Base-by-base conservation (phyloP, 73 alveolate genomes). In the Symbiodinium natans region DNA sequence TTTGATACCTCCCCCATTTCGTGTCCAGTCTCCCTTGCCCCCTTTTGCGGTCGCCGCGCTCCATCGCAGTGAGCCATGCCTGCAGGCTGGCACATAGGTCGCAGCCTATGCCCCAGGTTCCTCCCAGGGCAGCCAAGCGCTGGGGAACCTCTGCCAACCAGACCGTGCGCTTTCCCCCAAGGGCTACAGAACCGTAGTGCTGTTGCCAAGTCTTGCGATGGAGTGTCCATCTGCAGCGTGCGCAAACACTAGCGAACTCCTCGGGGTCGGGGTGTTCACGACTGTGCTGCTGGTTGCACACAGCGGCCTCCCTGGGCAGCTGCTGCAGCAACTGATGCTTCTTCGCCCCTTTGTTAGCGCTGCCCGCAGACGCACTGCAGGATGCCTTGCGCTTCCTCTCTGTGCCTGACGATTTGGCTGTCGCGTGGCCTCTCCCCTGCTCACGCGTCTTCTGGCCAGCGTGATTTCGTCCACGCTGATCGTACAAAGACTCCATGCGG, bases 91-190 rank as follows among this genome's bases (percentile, higher is more conserved):
- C 86, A 34, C 86, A 75, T 11, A 27, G 29, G 11, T 27, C 86
- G 33, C 86, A 75, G 46, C 86, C 86, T 21, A 75, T 75, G 21
- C 86, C 86, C 86, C 86, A 75, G 11, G 86, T 11, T 19, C 25
- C 29, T 7, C 86, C 86, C n/a, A n/a, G n/a, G n/a, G n/a, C n/a
- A n/a, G n/a, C n/a, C 41, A 75, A 36, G 23, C 86, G 86, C 48
- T 17, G 34, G 29, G 86, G 86, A 29, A 11, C 13, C 86, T 75
- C 86, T 1, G 13, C 11, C 48, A 75, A 46, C 86, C 86, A 75
- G 6, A 75, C 33, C 34, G 11, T 7, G 41, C 33, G 86, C 86
- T 75, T 27, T 27, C 46, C 29, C 31, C 43, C 43, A n/a, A n/a
- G n/a, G 46, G 13, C 29, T 34, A 33, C 86, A 31, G 86, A 75